Percentiles rank a stretch among this genome's conserved stretches.
phyloP scores from a whole-genome alignment of 177 flowering plant species.

The Vitis hybrid region DNA sequence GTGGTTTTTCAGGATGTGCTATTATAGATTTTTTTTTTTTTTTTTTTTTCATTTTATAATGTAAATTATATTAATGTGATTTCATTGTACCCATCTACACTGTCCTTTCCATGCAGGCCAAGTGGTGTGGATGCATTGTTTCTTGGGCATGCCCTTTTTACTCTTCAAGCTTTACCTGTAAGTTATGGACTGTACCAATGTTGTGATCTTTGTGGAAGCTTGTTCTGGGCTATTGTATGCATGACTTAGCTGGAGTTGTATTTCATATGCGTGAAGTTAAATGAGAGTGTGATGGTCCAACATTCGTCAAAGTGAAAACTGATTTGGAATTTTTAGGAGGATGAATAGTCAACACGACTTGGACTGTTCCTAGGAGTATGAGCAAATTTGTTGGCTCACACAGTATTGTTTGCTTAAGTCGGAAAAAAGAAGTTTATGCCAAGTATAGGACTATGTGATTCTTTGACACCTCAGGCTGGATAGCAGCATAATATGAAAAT shows the following conservation, averaged over 20 bases:
- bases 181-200: conserved; percentile 30
- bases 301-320: too few species aligned
- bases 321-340: too few species aligned
- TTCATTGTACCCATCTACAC: background rate
- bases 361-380: too few species aligned
- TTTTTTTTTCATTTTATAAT: background rate
- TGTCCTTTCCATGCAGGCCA: conserved; percentile 50
- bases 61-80: background rate
- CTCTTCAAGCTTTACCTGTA: conserved; percentile 76
- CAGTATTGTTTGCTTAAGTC: too few species aligned
- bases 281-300: too few species aligned
- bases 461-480: too few species aligned
- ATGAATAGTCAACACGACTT: too few species aligned
- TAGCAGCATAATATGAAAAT: too few species aligned
- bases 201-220: background rate
- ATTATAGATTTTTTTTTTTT: background rate
- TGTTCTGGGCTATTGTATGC: background rate
- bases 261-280: background rate
- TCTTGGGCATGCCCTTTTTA: conserved; percentile 77
- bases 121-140: conserved; percentile 88
- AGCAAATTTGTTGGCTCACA: too few species aligned
- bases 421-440: too few species aligned
- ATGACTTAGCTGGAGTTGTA: background rate
- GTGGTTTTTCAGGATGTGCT: conserved; percentile 27
- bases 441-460: too few species aligned